These are phyloP conservation scores for Rhododendron ferrugineum DNA, from an alignment of 148 eudicot genomes.

Conservation along the genomic window DNA sequence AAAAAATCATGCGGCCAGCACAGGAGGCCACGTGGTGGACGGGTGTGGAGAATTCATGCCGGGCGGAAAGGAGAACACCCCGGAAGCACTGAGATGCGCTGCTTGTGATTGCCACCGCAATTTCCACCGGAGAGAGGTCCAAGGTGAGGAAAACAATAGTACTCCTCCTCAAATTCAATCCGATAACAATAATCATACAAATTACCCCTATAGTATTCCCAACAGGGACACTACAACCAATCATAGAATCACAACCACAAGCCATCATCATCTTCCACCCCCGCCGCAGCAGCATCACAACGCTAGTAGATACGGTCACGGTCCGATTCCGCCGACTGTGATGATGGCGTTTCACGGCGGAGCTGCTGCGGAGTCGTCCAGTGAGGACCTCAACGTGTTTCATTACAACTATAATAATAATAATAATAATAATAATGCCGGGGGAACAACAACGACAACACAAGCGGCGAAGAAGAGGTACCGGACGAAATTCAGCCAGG, in stretches of 20 bases:
- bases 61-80: conserved; percentile 43
- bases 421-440: background rate
- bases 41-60: conserved; percentile 97
- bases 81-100: conserved; percentile 53
- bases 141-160: conserved; percentile 17
- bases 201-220: conserved; percentile 7
- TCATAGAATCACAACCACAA: background rate
- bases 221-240: background rate
- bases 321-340: conserved; percentile 15
- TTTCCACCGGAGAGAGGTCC: conserved; percentile 62
- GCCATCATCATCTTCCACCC: background rate
- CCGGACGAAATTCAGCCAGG: conserved; percentile 47
- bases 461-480: conserved; percentile 30
- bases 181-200: conserved; percentile 6
- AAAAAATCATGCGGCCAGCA: conserved; percentile 69
- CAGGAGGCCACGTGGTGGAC: conserved; percentile 66
- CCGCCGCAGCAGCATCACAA: background rate
- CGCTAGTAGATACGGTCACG: background rate
- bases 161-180: conserved; percentile 8
- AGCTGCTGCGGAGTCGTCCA: conserved; percentile 56
- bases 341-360: conserved; percentile 68
- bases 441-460: background rate
- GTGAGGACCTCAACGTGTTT: conserved; percentile 57
- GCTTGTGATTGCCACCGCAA: conserved; percentile 92
- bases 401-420: background rate